phyloP scores from a whole-genome alignment of 768 basidiomycete genomes.

The Mycena crocata region DNA sequence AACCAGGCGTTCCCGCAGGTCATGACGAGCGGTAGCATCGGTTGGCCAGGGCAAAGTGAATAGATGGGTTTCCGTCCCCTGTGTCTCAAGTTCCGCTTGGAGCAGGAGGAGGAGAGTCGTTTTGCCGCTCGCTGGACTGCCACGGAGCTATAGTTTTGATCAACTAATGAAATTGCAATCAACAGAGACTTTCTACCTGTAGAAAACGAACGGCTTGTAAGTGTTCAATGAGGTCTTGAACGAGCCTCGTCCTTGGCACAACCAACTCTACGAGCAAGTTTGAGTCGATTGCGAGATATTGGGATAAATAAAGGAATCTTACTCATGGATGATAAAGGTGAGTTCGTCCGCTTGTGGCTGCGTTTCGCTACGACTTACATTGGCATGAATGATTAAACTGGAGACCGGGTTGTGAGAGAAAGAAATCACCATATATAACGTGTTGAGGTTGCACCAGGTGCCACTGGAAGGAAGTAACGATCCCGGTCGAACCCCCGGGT shows the following conservation, averaged over 20 bases:
- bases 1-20: not conserved
- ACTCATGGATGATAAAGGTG: not conserved
- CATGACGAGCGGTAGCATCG: not conserved
- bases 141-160: not conserved
- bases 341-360: not conserved
- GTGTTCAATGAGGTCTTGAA: not conserved
- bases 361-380: not conserved
- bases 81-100: not conserved
- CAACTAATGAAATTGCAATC: not conserved
- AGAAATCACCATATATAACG: not conserved
- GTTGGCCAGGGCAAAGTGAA: not conserved
- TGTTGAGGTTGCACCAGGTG: not conserved
- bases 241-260: not conserved
- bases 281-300: not conserved
- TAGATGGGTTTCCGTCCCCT: not conserved
- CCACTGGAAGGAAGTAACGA: not conserved
- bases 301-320: not conserved
- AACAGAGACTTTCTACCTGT: not conserved
- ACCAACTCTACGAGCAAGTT: not conserved
- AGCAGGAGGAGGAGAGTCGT: not conserved
- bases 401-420: not conserved
- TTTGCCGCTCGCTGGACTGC: conserved; percentile 6
- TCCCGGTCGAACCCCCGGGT: not conserved
- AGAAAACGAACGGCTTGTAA: not conserved
- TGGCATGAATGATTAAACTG: not conserved